A percentile compares a stretch with the other conserved stretches of the same genome.
Evolutionary conservation across 306 rosid species (phyloP).

Genomic region (Begonia peltatifolia): DNA sequence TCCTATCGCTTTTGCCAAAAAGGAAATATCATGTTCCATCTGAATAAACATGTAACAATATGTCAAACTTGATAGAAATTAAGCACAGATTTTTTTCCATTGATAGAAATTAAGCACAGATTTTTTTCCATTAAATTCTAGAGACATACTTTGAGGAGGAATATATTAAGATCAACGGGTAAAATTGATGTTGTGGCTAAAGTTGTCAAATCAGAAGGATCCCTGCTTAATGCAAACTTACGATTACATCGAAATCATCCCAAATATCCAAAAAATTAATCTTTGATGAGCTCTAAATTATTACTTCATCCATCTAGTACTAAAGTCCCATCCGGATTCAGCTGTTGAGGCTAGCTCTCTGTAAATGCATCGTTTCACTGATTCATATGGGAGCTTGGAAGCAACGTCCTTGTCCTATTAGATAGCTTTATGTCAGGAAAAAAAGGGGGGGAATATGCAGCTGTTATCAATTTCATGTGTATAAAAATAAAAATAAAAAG

Average conservation of each 20-base stretch:
- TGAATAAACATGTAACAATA: conserved; percentile 16
- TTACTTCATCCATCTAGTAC: conserved; percentile 93
- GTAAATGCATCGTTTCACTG: conserved; percentile 48
- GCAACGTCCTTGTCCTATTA: conserved; percentile 54
- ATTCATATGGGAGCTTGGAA: conserved; percentile 34
- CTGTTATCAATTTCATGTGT: conserved; percentile 5
- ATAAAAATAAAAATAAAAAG: conserved; percentile 2
- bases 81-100: not conserved
- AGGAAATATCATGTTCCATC: conserved; percentile 78
- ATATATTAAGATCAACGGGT: conserved; percentile 78
- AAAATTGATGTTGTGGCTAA: conserved; percentile 67
- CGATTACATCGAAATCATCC: no score
- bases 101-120: not conserved
- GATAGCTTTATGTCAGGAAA: not conserved
- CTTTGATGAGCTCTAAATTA: conserved; percentile 1
- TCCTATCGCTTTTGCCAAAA: conserved; percentile 56
- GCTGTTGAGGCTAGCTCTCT: conserved; percentile 66
- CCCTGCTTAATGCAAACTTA: conserved; percentile 33
- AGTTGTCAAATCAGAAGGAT: conserved; percentile 50
- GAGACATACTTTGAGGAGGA: conserved; percentile 50
- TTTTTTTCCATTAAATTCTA: not conserved
- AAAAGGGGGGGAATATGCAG: not conserved
- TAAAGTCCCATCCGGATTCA: conserved; percentile 96
- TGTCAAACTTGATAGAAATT: not conserved
- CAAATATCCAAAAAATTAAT: not conserved